These are phyloP conservation scores for Quercus aquifolioides DNA, from an alignment of 306 rosid genomes.

Conservation along the genomic window DNA sequence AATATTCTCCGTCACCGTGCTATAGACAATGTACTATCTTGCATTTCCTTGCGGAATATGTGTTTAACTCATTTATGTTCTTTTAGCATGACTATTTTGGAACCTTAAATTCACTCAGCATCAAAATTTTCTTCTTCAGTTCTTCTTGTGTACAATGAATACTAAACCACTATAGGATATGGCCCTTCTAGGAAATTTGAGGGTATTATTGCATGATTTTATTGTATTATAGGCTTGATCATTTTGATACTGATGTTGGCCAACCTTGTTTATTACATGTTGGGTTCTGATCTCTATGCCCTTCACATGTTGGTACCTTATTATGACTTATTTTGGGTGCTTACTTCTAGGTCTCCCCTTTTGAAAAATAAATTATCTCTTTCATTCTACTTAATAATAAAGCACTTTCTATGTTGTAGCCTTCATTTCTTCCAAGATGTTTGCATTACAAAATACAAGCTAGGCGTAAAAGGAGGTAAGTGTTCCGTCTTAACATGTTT, in stretches of 20 bases:
- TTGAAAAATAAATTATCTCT: neutral
- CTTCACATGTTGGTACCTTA: slow-evolving; percentile 12
- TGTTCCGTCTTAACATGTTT: neutral
- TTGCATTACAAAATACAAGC: slow-evolving; percentile 76
- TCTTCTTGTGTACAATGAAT: neutral
- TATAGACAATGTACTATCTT: slow-evolving; percentile 55
- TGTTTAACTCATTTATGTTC: neutral
- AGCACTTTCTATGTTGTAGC: slow-evolving; percentile 51
- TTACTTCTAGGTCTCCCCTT: neutral
- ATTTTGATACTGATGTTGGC: neutral
- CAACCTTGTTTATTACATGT: neutral
- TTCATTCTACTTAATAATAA: slow-evolving; percentile 15
- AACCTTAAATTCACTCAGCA: neutral
- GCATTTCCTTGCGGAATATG: neutral
- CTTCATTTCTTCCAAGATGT: slow-evolving; percentile 79
- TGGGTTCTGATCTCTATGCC: neutral
- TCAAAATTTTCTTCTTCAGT: neutral
- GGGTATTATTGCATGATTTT: neutral
- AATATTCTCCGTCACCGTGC: slow-evolving; percentile 85
- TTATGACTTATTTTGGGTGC: neutral
- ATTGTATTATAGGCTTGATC: neutral
- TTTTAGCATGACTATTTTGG: neutral
- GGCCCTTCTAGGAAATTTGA: neutral
- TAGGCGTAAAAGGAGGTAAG: slow-evolving; percentile 63
- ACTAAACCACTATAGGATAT: neutral